A percentile compares a stretch with the other conserved stretches of the same genome.
phyloP scores from a whole-genome alignment of 1,284 basidiomycete species.

The Cryptococcus amylolentus region DNA sequence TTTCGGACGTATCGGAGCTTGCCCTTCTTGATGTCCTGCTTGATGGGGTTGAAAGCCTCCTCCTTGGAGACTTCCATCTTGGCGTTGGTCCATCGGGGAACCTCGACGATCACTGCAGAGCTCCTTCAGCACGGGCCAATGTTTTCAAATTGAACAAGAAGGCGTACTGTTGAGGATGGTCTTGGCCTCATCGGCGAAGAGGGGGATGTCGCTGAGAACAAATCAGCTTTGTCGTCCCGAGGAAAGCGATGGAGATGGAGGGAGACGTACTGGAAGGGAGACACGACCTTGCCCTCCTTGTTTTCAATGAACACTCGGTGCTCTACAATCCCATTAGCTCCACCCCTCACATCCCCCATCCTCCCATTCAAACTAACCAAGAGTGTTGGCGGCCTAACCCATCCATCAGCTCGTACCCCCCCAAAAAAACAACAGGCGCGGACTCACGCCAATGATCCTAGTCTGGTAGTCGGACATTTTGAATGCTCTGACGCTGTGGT shows the following conservation, averaged over 20 bases:
- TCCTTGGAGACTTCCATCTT: constrained; percentile 99
- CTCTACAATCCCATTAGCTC: constrained; percentile 57
- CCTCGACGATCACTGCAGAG: constrained; percentile 77
- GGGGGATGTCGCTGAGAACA: constrained; percentile 69
- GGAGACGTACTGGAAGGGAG: constrained; percentile 69
- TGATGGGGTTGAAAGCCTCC: constrained; percentile 97
- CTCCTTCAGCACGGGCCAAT: constrained; percentile 2
- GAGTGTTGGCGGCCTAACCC: constrained; percentile 72
- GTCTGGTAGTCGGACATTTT: constrained; percentile 32
- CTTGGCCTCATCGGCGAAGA: constrained; percentile 88
- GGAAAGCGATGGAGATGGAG: neutral
- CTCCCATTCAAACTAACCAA: constrained; percentile 60
- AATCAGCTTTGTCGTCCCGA: neutral
- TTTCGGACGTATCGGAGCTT: constrained; percentile 97
- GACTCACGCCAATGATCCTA: constrained; percentile 34
- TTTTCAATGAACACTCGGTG: constrained; percentile 90
- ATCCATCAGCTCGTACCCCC: neutral
- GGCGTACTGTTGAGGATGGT: constrained; percentile 79
- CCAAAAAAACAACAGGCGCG: neutral
- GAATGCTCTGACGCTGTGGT: neutral
- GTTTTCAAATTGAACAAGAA: neutral
- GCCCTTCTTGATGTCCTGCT: constrained; percentile 70
- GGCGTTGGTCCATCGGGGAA: constrained; percentile 99
- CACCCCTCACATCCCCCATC: neutral
- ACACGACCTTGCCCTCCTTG: constrained; percentile 73